Conservation (phyloP, 768 basidiomycete genomes). For the Lactarius tabidus region DNA sequence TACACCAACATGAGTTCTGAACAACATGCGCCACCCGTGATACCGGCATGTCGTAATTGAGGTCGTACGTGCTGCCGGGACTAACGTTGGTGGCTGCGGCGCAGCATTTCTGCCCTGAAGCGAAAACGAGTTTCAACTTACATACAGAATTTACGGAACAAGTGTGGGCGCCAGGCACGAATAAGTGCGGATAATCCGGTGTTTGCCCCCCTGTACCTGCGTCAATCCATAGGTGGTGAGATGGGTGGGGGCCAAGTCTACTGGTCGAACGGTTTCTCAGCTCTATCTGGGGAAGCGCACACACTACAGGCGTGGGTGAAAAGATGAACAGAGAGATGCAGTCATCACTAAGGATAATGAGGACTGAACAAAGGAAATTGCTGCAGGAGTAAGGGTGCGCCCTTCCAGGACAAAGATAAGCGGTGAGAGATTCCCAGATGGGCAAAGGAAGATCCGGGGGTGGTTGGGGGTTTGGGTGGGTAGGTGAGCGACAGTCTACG, state of each 20-base stretch:
- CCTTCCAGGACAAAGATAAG: not conserved
- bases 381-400: not conserved
- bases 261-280: not conserved
- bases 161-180: not conserved
- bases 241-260: not conserved
- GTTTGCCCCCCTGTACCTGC: not conserved
- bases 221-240: not conserved
- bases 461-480: too few relatives aligned
- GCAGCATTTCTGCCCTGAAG: not conserved
- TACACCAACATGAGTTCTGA: conserved; percentile 1
- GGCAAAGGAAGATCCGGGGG: not conserved
- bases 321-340: not conserved
- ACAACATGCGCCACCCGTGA: not conserved
- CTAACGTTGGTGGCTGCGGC: not conserved
- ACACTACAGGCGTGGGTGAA: not conserved
- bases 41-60: not conserved
- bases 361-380: not conserved
- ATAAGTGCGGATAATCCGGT: not conserved
- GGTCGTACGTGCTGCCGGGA: not conserved
- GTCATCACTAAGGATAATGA: not conserved
- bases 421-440: not conserved
- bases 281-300: not conserved
- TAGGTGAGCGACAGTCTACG: not conserved
- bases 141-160: too few relatives aligned
- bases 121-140: not conserved